These are phyloP conservation scores for Phytophthora melonis DNA, from an alignment of 352 stramenopile species.

Conservation along the genomic window DNA sequence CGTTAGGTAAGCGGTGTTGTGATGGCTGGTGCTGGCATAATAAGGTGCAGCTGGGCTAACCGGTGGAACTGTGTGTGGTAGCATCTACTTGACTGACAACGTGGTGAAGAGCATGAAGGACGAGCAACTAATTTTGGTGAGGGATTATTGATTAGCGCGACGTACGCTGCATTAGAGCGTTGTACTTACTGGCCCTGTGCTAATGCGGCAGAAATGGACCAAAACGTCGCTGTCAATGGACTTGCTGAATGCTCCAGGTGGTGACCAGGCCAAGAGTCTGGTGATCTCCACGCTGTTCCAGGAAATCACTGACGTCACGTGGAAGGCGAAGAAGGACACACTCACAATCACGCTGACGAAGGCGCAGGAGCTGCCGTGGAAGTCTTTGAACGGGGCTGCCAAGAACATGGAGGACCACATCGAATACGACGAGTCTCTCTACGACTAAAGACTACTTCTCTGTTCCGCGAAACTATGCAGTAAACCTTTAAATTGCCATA, in stretches of 20 bases:
- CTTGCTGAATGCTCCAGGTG: constrained; percentile 51
- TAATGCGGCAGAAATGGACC: constrained; percentile 72
- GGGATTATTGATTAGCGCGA: not conserved
- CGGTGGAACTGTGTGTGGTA: constrained; percentile 20
- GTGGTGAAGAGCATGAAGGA: constrained; percentile 58
- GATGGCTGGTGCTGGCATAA: not conserved
- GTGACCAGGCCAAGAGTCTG: constrained; percentile 65
- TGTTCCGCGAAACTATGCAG: too few relatives aligned
- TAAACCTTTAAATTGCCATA: too few relatives aligned
- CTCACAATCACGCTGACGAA: constrained; percentile 82
- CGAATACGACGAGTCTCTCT: constrained; percentile 86
- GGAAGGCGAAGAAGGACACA: constrained; percentile 65
- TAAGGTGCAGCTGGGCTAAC: constrained; percentile 1
- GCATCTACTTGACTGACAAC: constrained; percentile 83
- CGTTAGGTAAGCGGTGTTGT: constrained; percentile 47
- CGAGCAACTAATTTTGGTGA: constrained; percentile 73
- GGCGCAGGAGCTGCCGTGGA: constrained; percentile 64
- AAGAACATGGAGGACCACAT: constrained; percentile 89
- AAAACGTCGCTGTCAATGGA: constrained; percentile 81
- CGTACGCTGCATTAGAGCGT: too few relatives aligned
- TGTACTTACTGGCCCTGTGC: not conserved
- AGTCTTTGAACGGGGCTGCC: constrained; percentile 81
- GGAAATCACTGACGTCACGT: constrained; percentile 71
- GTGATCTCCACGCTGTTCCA: constrained; percentile 79
- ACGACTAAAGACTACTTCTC: constrained; percentile 61